Base-by-base conservation (phyloP, 1,284 basidiomycete genomes). In the Earliella scabrosa region DNA sequence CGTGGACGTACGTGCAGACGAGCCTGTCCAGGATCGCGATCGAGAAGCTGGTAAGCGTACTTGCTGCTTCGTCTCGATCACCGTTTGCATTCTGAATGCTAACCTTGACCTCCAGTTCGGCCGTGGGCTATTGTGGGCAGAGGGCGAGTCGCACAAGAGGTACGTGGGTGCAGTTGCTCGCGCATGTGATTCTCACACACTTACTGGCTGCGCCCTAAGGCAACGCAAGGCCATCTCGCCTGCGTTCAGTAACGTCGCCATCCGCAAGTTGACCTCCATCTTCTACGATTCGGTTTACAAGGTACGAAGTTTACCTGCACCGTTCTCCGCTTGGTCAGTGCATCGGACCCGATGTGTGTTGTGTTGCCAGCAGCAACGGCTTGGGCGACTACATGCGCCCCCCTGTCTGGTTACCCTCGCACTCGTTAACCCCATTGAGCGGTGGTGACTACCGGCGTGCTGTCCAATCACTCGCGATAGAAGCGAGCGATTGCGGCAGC, bases 201-300 rank as follows among this genome's bases (percentile, higher is more conserved):
- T 7, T 38, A 14, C 10, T 20, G 11, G 45, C n/a, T 29, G 18
- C 20, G 23, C 45, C 6, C 14, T 29, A n/a, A 77, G 78, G 52
- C 78, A 80, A 60, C 68, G 77, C 56, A 78, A 75, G 61, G 68
- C 72, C 0, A 58, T 78, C 16, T 69, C 73, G 0, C 76, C 76
- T 1, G 76, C 75, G 0, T 77, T 78, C 63, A 77, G 75, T 59
- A 74, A 74, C 45, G 66, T 71, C 5, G 75, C 75, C 2, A 74
- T 78, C 38, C 69, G 74, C 4, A 64, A 65, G 20, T 50, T 78
- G 6, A 73, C 70, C 0, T 56, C 69, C 0, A 62, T 77, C 2
- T 78, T 78, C 61, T 77, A 66, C 40, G 75, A 86, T 52, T 76
- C 77, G 0, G 73, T 68, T 0, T 75, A 80, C 66, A 86, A 85